phyloP scores from a whole-genome alignment of 208 protist genomes.

The Tritrichomonas musculus region DNA sequence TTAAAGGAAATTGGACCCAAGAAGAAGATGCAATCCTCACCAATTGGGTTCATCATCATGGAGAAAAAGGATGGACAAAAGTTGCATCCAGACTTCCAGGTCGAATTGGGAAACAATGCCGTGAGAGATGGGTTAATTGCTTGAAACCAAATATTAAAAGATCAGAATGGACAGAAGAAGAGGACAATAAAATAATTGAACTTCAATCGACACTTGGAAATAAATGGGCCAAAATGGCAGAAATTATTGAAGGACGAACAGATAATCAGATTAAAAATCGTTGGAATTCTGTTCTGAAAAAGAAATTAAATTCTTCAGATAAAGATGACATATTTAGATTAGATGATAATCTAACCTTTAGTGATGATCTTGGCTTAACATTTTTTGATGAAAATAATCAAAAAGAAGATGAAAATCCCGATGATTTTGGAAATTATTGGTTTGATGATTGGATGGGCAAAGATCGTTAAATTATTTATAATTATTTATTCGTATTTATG shows the following conservation, averaged over 20 bases:
- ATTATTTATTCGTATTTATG: no score
- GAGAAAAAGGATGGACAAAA: conserved; percentile 43
- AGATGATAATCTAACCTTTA: no score
- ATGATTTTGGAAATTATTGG: no score
- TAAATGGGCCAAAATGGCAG: not conserved
- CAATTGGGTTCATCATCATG: conserved; percentile 35
- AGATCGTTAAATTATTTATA: no score
- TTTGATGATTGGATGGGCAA: no score
- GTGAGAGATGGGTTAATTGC: not conserved
- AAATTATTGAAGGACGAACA: conserved; percentile 24
- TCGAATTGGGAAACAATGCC: conserved; percentile 43
- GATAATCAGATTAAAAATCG: conserved; percentile 54
- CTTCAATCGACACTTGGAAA: not conserved
- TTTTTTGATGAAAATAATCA: no score
- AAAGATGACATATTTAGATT: not conserved
- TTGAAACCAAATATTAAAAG: not conserved
- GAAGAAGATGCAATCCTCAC: conserved; percentile 69
- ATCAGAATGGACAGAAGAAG: not conserved
- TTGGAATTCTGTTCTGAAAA: conserved; percentile 51
- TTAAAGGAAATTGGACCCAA: conserved; percentile 54
- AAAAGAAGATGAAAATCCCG: no score
- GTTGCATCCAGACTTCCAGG: conserved; percentile 37
- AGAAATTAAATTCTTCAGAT: no score
- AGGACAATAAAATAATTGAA: not conserved
- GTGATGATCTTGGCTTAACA: no score